Evolutionary conservation across 345 rosid species (phyloP).

Genomic region (Stellera chamaejasme): DNA sequence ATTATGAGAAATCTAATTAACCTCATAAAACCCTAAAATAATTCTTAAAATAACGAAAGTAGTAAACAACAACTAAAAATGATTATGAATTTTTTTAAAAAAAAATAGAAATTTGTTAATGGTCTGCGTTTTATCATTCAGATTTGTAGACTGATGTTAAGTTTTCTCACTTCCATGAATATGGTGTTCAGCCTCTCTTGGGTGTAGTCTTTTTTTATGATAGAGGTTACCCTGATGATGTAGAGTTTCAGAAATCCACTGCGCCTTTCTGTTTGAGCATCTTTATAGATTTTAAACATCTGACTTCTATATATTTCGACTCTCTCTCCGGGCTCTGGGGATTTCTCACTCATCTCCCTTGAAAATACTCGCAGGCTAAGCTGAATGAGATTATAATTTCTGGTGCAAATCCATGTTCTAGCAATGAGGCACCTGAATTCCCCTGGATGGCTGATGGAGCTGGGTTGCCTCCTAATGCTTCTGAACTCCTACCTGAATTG

Average conservation of each 20-base stretch:
- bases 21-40: no score
- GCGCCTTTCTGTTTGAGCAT: not conserved
- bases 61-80: no score
- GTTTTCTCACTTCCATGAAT: not conserved
- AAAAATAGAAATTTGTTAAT: no score
- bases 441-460: conserved; percentile 95
- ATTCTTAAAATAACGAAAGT: no score
- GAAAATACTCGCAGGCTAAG: conserved; percentile 42
- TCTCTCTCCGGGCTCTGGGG: not conserved
- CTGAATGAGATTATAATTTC: conserved; percentile 67
- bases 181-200: conserved; percentile 3
- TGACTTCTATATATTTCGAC: conserved; percentile 6
- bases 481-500: conserved; percentile 59
- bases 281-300: conserved; percentile 1
- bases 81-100: no score
- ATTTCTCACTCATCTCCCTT: not conserved
- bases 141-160: no score
- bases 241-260: not conserved
- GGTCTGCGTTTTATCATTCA: no score
- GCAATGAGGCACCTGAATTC: conserved; percentile 41
- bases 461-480: conserved; percentile 73
- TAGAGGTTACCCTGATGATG: no score
- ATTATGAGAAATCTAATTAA: no score
- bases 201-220: not conserved
- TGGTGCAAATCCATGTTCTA: conserved; percentile 35